Base-by-base conservation (phyloP, 169 alveolate species). In the Plasmodium sp. region DNA sequence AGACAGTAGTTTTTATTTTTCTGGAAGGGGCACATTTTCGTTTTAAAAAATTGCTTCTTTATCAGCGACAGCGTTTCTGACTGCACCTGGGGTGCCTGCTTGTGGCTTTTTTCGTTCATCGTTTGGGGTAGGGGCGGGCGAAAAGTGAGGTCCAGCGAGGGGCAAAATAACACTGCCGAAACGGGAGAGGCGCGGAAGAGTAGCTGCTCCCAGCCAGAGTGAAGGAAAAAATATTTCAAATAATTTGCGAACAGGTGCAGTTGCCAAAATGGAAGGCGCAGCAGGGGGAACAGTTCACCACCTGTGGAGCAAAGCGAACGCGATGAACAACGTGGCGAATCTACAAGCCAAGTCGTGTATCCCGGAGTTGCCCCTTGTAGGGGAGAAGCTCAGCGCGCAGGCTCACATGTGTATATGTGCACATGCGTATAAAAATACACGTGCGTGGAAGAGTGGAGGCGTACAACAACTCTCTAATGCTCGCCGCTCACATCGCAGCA, bases 1-100 rank as follows among this genome's bases (percentile, higher is more conserved):
- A 92, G 77, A 86, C 96, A 93, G 73, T 80, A 90, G 72, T 90
- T 90, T 31, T 90, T 90, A 90, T 90, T 90, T 67, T 90, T 90
- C 16, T 90, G 94, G 72, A 90, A 90, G 31, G 94, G 94, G n/a
- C 94, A 90, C 94, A 90, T 73, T 90, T 90, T 90, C 2, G 94
- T 90, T 90, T 90, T 90, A 73, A 90, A 90, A 51, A 90, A 90
- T 81, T 90, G 94, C 27, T 90, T 56, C 83, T 90, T 90, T 90
- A 90, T 90, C 67, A 90, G 94, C 5, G 90, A 80, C 67, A 90
- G 71, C 58, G 94, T 90, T 79, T 90, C 94, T 7, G 94, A 90
- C 45, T 90, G 91, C 18, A 33, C 83, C 62, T 36, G 94, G 0
- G 71, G 3, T n/a, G 39, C 36, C 10, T 80, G 81, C 91, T 90